Evolutionary conservation across 106 monocot species (phyloP), one percentile per base, ranked within the genome.

Genomic region (Acorus calamus): DNA sequence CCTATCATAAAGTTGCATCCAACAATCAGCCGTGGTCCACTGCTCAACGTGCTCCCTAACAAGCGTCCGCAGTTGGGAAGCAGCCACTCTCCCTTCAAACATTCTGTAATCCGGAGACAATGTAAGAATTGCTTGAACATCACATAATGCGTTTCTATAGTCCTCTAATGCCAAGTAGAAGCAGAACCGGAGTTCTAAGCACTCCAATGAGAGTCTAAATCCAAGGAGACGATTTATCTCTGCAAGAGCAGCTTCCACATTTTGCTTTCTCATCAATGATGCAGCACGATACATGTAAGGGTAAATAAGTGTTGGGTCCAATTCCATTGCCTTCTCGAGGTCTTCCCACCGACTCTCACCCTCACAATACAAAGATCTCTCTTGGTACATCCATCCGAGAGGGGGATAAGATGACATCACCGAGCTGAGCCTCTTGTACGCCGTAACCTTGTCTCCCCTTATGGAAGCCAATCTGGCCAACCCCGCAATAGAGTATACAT

Each of bases 261-360:
- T 74, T 65, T 86, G 83, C 43, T 85, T 88, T 77, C 81, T 88
- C 83, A 92, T 85, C 48, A 92, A 75, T 28, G 64, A 78, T 57
- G 85, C 74, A 14, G 98, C 91, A 53, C 92, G 85, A 79, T 88
- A 88, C 98, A 98, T 98, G 76, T 98, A 98, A 63, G 98, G 98
- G 60, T 92, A 92, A 46, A 80, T 76, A 13, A 98, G 77, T 46
- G 91, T 88, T 3, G 98, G 98, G 48, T 98, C 98, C 13, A 92
- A 60, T 70, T 98, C 92, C 3, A 88, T 98, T 53, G 92, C 91
- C 52, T 77, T 83, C 53, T 81, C 57, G 61, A 98, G 91, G 64
- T 98, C 88, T 66, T 77, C 98, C 76, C 66, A 81, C 66, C 71
- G 83, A 4, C 54, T 71, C 14, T 81, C 80, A 14, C 81, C 83